Evolutionary conservation across 192 early-diverging fungal species (phyloP), one percentile per base, ranked within the genome.

Genomic region (Coemansia sp.): DNA sequence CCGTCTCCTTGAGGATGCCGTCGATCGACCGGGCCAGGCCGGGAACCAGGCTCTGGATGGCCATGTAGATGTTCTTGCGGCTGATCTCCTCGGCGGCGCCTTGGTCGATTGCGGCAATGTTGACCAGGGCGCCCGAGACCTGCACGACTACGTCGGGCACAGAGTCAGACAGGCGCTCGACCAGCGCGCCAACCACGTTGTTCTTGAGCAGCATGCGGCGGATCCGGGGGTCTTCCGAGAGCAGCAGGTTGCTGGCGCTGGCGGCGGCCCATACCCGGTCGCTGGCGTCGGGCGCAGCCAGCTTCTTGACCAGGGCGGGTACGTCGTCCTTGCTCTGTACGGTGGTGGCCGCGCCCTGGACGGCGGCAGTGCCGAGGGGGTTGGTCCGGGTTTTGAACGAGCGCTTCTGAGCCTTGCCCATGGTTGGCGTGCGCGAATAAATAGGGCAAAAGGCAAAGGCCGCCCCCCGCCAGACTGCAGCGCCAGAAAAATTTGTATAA

Each of bases 211-310:
- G 75, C 41, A 88, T 53, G 40, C 84, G 80, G 13, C 87, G 82
- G 16, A 61, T 38, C 8, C 30, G 6, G 6, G 41, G 37, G 23
- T 64, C 54, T 13, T 63, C 61, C 12, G 57, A 51, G 21, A 56
- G 25, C 5, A 80, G 84, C 25, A 96, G 67, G 64, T 92, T 85
- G 29, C 87, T 88, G 13, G 89, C 78, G 47, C 88, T 87, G 22
- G 90, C 85, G 12, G 88, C 87, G 1, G 93, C 89, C 91, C 91
- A 96, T 5, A 83, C 82, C 5, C 90, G 71, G 29, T 96, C 93
- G 46, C 80, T 82, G 21, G 80, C 60, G 44, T 86, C 80, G 26
- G 67, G 52, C 2, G 85, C 82, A 6, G 53, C 56, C 5, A 91
- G 75, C 85, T 91, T 69, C 20, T 53, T 68, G 37, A 69, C 23